Percentiles rank a stretch among this genome's conserved stretches.
These are phyloP conservation scores for Candida orba DNA, from an alignment of 805 yeast genomes.

Conservation along the genomic window DNA sequence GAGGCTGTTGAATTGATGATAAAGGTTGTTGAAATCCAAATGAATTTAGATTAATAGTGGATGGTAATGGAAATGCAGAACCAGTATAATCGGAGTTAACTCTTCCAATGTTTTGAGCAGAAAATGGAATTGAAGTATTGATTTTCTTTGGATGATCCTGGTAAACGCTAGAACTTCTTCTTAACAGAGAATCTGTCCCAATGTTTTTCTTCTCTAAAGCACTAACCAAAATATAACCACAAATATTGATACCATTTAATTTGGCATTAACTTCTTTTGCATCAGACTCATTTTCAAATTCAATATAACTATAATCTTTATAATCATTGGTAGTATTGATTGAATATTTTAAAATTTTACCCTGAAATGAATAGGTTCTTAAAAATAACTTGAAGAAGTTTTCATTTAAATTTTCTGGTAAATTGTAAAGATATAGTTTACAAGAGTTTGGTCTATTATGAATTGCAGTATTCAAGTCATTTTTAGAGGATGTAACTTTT, in stretches of 20 bases:
- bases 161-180: conserved; percentile 1
- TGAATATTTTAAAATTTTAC: conserved; percentile 15
- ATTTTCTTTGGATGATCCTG: not conserved
- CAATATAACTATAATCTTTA: conserved; percentile 17
- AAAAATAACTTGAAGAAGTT: conserved; percentile 23
- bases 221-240: conserved; percentile 13
- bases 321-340: conserved; percentile 8
- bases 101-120: not conserved
- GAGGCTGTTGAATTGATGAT: not conserved
- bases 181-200: conserved; percentile 1
- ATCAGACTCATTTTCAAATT: conserved; percentile 21
- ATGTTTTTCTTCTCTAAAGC: conserved; percentile 8
- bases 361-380: conserved; percentile 17
- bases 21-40: not conserved
- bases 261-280: conserved; percentile 17
- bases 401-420: conserved; percentile 21
- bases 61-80: not conserved
- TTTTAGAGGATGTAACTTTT: not conserved
- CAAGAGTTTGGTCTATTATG: not conserved
- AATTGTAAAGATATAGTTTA: conserved; percentile 20
- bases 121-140: not conserved
- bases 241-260: conserved; percentile 21
- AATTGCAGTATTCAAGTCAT: not conserved
- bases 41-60: not conserved
- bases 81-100: conserved; percentile 1